Evolutionary conservation across 2,329 filamentous ascomycete genomes (phyloP), one percentile per base, ranked within the genome.

Genomic region (Daldinia sp.): DNA sequence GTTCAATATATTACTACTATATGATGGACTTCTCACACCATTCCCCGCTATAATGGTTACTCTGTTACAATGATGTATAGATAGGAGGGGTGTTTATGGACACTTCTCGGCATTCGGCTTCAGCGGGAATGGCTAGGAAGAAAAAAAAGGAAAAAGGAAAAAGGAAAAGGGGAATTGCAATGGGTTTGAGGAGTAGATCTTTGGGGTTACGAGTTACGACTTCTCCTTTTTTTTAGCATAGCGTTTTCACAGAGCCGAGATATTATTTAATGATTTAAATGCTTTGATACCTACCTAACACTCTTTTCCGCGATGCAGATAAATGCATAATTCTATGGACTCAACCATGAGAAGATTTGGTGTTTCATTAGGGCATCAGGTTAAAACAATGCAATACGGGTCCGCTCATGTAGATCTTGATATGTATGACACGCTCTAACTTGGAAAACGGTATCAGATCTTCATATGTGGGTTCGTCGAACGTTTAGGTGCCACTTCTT

Each of bases 121-220:
- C 17, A 41, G 37, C 43, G 45, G 41, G 13, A 54, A 48, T 9
- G 30, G 53, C 8, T 17, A 27, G 35, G 34, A 17, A 34, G 41
- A 54, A 25, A 54, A 25, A 47, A 8, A 15, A 9, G 35, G 39
- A 19, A 39, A 35, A 13, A 47, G 37, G 29, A 17, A 11, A 32
- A 27, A 19, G 11, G 15, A 39, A 59, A 59, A 49, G 19, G 29
- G 53, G 51, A 43, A 41, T 50, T 25, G 13, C 11, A 25, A 63
- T 32, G 48, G 34, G 45, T 32, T 37, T 13, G 19, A 49, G 53
- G 41, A 39, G 54, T 51, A 37, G 13, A 63, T 49, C n/a, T 15
- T 17, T 4, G 39, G 60, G 60, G 48, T 21, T 59, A 67, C 32
- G 64, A 66, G 32, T 19, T 61, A 57, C 32, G 50, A 60, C 41